Percentiles rank a stretch among this genome's conserved stretches.
Evolutionary conservation across 805 yeast genomes (phyloP).

Genomic region (Candida xiaguanensis): DNA sequence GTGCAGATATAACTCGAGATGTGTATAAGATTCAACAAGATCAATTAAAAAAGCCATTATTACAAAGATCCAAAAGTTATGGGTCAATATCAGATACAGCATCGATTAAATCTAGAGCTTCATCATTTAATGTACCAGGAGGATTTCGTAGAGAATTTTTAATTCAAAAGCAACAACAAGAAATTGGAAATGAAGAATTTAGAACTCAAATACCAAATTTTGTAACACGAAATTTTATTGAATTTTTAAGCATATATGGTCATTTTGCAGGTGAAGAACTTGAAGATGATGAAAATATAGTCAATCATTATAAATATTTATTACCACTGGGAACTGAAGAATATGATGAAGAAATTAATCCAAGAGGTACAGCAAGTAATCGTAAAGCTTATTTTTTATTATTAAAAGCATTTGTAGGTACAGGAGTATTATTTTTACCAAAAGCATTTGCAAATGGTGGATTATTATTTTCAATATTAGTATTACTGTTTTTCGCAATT

Average conservation of each 20-base stretch:
- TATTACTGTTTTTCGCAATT: constrained; percentile 57
- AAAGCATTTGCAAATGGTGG: constrained; percentile 75
- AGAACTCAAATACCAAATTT: constrained; percentile 37
- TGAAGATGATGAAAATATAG: constrained; percentile 61
- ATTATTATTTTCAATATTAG: constrained; percentile 49
- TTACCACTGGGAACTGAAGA: constrained; percentile 32
- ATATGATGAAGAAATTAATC: constrained; percentile 16
- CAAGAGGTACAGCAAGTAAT: constrained; percentile 68
- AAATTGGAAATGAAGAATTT: constrained; percentile 5
- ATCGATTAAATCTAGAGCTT: constrained; percentile 43
- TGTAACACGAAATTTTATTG: constrained; percentile 69
- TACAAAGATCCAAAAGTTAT: constrained; percentile 17
- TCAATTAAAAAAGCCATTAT: constrained; percentile 9
- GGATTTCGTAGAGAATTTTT: constrained; percentile 76
- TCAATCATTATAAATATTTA: constrained; percentile 41
- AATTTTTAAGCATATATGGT: constrained; percentile 74
- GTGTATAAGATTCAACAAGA: constrained; percentile 29
- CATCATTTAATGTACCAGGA: constrained; percentile 73
- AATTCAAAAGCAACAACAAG: constrained; percentile 29
- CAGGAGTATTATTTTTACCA: constrained; percentile 71
- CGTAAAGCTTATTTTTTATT: constrained; percentile 66
- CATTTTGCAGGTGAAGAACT: constrained; percentile 84
- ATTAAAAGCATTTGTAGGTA: constrained; percentile 73
- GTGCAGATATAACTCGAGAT: constrained; percentile 52
- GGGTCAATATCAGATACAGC: constrained; percentile 2